Percentiles rank a stretch among this genome's conserved stretches.
phyloP scores from a whole-genome alignment of 1,284 basidiomycete species.

The Apiotrichum sp. region DNA sequence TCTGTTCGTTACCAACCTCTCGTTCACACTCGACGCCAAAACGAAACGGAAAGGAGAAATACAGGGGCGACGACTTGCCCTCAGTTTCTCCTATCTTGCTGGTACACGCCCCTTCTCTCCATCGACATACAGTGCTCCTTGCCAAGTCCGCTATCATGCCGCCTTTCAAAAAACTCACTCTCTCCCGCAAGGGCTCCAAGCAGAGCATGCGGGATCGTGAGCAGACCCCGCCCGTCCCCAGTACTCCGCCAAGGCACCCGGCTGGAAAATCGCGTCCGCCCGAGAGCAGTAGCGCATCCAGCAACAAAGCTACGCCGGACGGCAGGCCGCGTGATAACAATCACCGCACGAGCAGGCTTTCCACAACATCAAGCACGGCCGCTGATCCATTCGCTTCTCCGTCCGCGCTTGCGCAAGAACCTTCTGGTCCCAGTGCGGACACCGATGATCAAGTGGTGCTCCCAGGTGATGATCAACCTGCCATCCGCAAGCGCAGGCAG shows the following conservation, averaged over 20 bases:
- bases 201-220: slow-evolving; percentile 4
- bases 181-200: slow-evolving; percentile 10
- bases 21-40: no score
- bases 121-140: no score
- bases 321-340: background rate
- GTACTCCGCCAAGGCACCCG: background rate
- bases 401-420: background rate
- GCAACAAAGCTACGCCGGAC: background rate
- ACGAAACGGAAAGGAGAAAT: no score
- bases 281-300: background rate
- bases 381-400: background rate
- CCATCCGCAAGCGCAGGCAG: background rate
- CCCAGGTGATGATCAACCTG: background rate
- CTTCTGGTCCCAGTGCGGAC: background rate
- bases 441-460: no score
- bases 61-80: no score
- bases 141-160: background rate
- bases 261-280: background rate
- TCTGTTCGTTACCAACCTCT: no score
- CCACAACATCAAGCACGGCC: background rate
- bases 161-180: slow-evolving; percentile 5
- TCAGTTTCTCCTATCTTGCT: no score
- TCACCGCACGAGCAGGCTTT: background rate
- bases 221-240: slow-evolving; percentile 3
- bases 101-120: no score